Evolutionary conservation across 257 asterid species (phyloP).

Genomic region (Gentiana macrophylla): DNA sequence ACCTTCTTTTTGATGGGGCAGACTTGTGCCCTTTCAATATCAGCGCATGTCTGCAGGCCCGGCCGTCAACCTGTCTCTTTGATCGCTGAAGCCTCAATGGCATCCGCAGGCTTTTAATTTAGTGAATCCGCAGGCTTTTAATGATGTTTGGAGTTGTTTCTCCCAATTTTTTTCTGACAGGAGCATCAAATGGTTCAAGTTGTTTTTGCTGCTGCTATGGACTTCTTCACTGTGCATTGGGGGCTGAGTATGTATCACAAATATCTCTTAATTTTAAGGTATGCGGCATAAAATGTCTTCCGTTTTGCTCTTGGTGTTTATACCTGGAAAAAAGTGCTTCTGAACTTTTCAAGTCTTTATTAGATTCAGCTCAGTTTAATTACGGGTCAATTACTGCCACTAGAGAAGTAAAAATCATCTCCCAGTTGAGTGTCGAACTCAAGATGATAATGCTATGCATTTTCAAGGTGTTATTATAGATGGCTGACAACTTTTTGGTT

Average conservation of each 20-base stretch:
- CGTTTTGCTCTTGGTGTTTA: too few species aligned
- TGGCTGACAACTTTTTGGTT: too few species aligned
- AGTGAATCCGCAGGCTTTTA: conserved; percentile 19
- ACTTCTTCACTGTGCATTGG: neutral
- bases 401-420: too few species aligned
- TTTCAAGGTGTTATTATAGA: too few species aligned
- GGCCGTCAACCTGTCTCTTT: conserved; percentile 84
- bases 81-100: conserved; percentile 84
- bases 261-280: neutral
- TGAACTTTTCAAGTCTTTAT: too few species aligned
- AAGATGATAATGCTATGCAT: too few species aligned
- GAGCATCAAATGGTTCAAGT: conserved; percentile 5
- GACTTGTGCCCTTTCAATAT: conserved; percentile 88
- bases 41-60: conserved; percentile 98
- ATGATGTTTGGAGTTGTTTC: conserved; percentile 5
- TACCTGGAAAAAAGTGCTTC: too few species aligned
- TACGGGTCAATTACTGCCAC: too few species aligned
- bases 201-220: too few species aligned
- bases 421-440: too few species aligned
- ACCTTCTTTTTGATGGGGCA: conserved; percentile 87
- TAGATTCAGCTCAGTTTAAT: too few species aligned
- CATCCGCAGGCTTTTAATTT: conserved; percentile 54
- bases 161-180: conserved; percentile 7
- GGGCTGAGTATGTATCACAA: neutral
- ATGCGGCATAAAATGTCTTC: neutral